Percentiles rank a stretch among this genome's conserved stretches.
These are phyloP conservation scores for Nannochloropsis gaditana DNA, from an alignment of 108 stramenopile species.

Conservation along the genomic window DNA sequence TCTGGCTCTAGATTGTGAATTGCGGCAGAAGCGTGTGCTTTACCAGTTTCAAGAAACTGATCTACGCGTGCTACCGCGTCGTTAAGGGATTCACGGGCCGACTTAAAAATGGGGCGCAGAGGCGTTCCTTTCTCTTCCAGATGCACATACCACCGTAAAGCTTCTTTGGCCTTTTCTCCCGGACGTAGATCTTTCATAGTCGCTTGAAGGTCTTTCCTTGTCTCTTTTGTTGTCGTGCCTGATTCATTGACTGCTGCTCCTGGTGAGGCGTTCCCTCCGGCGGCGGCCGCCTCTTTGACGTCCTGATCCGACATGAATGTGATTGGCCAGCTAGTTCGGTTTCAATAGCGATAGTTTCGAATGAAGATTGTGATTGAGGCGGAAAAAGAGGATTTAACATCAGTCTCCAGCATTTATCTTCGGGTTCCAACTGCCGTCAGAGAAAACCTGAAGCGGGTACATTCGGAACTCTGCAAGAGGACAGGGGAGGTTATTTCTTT, in stretches of 20 bases:
- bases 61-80: neutral
- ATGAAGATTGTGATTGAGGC: too few species aligned
- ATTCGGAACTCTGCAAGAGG: too few species aligned
- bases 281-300: neutral
- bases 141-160: neutral
- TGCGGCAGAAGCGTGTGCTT: neutral
- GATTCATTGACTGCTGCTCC: neutral
- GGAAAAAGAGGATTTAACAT: too few species aligned
- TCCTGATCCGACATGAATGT: neutral
- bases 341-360: too few species aligned
- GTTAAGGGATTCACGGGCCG: neutral
- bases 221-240: neutral
- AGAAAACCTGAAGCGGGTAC: too few species aligned
- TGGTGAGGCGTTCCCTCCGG: neutral
- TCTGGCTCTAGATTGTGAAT: neutral
- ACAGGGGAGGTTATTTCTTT: too few species aligned
- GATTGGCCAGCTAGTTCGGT: neutral
- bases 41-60: neutral
- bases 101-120: slow-evolving; percentile 19
- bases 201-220: neutral
- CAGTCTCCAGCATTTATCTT: too few species aligned
- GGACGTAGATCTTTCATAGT: neutral
- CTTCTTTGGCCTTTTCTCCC: slow-evolving; percentile 10
- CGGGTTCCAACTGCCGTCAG: too few species aligned
- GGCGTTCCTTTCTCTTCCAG: slow-evolving; percentile 7